Conservation (phyloP, 805 yeast species). For the Osmozyma mogii region DNA sequence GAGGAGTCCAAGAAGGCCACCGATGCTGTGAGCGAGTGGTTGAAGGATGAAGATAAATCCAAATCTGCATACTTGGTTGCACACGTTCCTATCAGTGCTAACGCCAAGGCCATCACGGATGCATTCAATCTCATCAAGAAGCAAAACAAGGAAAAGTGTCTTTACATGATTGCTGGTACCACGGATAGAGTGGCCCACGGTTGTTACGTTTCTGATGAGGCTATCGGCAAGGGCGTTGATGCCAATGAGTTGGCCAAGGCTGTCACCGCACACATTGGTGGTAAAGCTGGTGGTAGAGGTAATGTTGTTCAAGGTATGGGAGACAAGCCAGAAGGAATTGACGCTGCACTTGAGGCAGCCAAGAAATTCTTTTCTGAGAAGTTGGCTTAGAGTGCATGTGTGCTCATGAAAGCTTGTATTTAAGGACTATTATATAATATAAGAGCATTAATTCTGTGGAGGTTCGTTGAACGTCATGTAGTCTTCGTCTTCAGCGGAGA, state of each 20-base stretch:
- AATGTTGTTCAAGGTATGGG: slow-evolving; percentile 97
- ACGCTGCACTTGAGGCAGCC: slow-evolving; percentile 67
- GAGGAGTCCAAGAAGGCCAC: slow-evolving; percentile 76
- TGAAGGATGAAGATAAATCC: slow-evolving; percentile 40
- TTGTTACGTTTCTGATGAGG: slow-evolving; percentile 72
- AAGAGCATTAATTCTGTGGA: too few species aligned
- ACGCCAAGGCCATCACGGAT: slow-evolving; percentile 91
- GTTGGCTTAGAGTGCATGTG: too few species aligned
- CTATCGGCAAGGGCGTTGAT: slow-evolving; percentile 60
- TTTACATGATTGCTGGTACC: slow-evolving; percentile 73
- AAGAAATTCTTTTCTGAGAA: slow-evolving; percentile 53
- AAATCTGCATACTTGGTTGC: slow-evolving; percentile 53
- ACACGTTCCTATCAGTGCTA: slow-evolving; percentile 62
- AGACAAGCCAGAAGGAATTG: slow-evolving; percentile 61
- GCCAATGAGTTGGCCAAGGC: slow-evolving; percentile 68
- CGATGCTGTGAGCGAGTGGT: slow-evolving; percentile 68
- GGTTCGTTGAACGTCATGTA: slow-evolving; percentile 28
- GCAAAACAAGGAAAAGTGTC: slow-evolving; percentile 62
- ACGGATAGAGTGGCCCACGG: slow-evolving; percentile 87
- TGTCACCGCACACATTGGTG: slow-evolving; percentile 76
- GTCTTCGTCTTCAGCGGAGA: slow-evolving; percentile 50
- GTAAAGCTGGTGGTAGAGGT: slow-evolving; percentile 98
- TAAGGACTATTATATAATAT: too few species aligned
- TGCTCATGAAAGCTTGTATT: too few species aligned
- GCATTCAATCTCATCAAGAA: slow-evolving; percentile 80